These are phyloP conservation scores for Camelina hispida DNA, from an alignment of 345 rosid species.

Conservation along the genomic window DNA sequence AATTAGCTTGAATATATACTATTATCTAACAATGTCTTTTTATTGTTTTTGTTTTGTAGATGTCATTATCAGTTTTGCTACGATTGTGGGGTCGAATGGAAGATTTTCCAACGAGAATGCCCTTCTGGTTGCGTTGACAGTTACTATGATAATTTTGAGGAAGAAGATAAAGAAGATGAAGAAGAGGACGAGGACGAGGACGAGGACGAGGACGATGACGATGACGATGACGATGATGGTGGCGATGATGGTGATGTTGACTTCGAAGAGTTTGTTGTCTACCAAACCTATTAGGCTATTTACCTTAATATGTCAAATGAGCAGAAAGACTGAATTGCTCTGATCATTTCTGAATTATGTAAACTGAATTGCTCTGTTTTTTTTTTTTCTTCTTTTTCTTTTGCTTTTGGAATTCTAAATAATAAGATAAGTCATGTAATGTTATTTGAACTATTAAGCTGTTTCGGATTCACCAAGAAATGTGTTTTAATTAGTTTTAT, in stretches of 20 bases:
- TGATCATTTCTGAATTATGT: background rate
- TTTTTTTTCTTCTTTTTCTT: background rate
- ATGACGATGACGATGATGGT: background rate
- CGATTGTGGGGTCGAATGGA: slow-evolving; percentile 57
- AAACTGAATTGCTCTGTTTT: too few relatives aligned
- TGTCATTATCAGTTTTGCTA: slow-evolving; percentile 62
- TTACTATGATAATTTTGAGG: background rate
- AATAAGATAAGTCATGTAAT: background rate
- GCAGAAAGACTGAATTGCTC: background rate
- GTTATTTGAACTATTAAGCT: background rate
- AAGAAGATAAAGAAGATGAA: background rate
- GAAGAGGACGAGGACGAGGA: background rate
- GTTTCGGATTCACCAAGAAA: background rate
- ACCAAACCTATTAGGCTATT: background rate
- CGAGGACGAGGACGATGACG: background rate
- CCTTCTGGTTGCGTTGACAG: background rate
- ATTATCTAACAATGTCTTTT: background rate
- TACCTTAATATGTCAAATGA: background rate
- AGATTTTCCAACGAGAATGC: background rate
- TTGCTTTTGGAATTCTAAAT: background rate
- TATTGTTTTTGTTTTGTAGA: slow-evolving; percentile 33
- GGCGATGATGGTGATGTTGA: background rate
- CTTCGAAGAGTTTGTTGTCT: background rate
- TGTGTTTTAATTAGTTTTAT: background rate
- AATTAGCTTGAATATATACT: background rate